Evolutionary conservation across 148 eudicot genomes (phyloP).

Genomic region (Chenopodium formosanum): DNA sequence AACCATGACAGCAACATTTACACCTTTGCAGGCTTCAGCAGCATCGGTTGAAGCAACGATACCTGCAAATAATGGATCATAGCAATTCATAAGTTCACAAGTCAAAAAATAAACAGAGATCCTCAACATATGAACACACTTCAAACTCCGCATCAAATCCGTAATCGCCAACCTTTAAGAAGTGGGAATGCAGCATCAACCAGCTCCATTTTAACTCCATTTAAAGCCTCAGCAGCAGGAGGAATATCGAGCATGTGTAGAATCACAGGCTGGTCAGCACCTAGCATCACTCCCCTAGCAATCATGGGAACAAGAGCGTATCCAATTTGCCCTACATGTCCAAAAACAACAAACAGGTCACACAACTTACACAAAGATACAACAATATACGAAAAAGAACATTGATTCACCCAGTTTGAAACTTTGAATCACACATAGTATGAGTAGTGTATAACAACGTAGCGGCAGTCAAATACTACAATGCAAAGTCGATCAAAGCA

Average conservation of each 20-base stretch:
- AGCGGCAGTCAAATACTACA: not conserved
- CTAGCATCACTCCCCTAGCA: conserved; percentile 92
- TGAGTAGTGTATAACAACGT: not conserved
- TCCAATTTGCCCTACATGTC: conserved; percentile 72
- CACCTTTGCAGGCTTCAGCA: conserved; percentile 90
- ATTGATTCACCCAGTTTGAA: not conserved
- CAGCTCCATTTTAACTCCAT: conserved; percentile 91
- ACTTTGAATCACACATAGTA: not conserved
- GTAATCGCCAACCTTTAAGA: conserved; percentile 54
- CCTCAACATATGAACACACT: not conserved
- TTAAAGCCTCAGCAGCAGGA: conserved; percentile 89
- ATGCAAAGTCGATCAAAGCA: not conserved
- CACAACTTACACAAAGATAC: not conserved
- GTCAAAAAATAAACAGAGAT: not conserved
- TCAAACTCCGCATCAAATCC: not conserved
- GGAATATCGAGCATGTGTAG: conserved; percentile 94
- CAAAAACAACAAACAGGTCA: conserved; percentile 21
- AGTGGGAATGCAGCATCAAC: conserved; percentile 97
- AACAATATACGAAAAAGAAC: not conserved
- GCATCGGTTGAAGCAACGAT: conserved; percentile 93
- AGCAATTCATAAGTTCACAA: not conserved
- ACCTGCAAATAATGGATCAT: conserved; percentile 39
- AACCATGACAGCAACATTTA: conserved; percentile 86
- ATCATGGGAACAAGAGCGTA: conserved; percentile 93
- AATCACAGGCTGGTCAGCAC: conserved; percentile 82